Conservation (phyloP, 352 stramenopile genomes). For the Blastocystis sp. region DNA sequence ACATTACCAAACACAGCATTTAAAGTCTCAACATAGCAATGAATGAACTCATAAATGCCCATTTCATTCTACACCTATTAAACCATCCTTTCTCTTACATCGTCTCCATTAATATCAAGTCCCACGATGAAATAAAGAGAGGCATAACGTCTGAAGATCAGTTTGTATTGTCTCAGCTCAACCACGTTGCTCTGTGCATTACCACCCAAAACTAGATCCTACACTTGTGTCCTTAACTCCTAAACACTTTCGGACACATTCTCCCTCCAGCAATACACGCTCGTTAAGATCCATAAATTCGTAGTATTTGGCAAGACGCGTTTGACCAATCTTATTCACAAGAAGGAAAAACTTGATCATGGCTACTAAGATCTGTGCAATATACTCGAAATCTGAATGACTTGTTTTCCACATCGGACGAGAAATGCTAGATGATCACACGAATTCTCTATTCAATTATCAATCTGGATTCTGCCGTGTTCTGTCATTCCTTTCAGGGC, state of each 20-base stretch:
- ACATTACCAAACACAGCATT: conserved; percentile 97
- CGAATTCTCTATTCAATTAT: neutral
- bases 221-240: conserved; percentile 82
- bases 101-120: conserved; percentile 86
- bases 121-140: conserved; percentile 99
- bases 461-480: neutral
- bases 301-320: conserved; percentile 96
- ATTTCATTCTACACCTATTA: conserved; percentile 86
- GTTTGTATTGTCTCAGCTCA: conserved; percentile 97
- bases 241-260: conserved; percentile 97
- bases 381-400: conserved; percentile 7
- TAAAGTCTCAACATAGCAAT: conserved; percentile 97
- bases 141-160: conserved; percentile 91
- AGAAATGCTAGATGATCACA: neutral
- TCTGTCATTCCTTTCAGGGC: neutral
- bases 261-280: conserved; percentile 89
- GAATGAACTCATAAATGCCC: conserved; percentile 98
- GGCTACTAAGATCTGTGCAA: conserved; percentile 14
- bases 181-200: conserved; percentile 90
- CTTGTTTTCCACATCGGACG: neutral
- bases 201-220: neutral
- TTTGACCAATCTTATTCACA: conserved; percentile 99
- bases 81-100: conserved; percentile 63
- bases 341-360: conserved; percentile 90
- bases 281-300: conserved; percentile 97